Conservation (phyloP, 345 rosid genomes). For the Murraya koenigii region DNA sequence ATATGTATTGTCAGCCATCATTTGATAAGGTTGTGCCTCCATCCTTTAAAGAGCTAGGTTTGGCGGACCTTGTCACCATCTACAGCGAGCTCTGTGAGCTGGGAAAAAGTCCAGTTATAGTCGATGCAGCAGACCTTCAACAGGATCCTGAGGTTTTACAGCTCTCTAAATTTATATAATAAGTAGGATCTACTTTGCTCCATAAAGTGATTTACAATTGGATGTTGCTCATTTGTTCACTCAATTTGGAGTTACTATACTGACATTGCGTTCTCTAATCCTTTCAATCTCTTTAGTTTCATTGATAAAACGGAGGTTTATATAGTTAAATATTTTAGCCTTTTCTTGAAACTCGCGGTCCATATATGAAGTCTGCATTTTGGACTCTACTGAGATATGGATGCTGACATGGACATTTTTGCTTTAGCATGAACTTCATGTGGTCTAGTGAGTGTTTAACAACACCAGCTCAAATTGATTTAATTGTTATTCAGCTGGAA, state of each 20-base stretch:
- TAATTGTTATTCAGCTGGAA: not conserved
- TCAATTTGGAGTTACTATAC: not conserved
- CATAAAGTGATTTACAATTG: not conserved
- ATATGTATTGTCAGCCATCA: slow-evolving; percentile 55
- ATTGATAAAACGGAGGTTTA: not conserved
- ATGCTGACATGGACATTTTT: not conserved
- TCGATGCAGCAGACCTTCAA: slow-evolving; percentile 73
- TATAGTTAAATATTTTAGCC: not conserved
- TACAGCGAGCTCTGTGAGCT: slow-evolving; percentile 64
- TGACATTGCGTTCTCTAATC: not conserved
- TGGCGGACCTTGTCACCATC: slow-evolving; percentile 64
- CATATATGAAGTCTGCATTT: not conserved
- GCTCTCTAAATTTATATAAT: not conserved
- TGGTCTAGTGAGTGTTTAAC: not conserved
- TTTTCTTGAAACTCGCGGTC: not conserved
- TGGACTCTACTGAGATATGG: too few relatives aligned
- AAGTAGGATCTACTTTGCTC: too few relatives aligned
- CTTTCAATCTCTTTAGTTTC: not conserved
- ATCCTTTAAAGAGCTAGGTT: slow-evolving; percentile 71
- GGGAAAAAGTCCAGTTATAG: slow-evolving; percentile 65
- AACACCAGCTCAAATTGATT: not conserved
- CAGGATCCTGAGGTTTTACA: slow-evolving; percentile 72
- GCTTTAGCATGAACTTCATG: not conserved
- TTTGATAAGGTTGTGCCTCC: slow-evolving; percentile 66
- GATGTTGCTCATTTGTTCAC: not conserved